Percentiles rank a stretch among this genome's conserved stretches.
Conservation (phyloP, 192 early-diverging fungal genomes). For the Rhizophagus sp. region DNA sequence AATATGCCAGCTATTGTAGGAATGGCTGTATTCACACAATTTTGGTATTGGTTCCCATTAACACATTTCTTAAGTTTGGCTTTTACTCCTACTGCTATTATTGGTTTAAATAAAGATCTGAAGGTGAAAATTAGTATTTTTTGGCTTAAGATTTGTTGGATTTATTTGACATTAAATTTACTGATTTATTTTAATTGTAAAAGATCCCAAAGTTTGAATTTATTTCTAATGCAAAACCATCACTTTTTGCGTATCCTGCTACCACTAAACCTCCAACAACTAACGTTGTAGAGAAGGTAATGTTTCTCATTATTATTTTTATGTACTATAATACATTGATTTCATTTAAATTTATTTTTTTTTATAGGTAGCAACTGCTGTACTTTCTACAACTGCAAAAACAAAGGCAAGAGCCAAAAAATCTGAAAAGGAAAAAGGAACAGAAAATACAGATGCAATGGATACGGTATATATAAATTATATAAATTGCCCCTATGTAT, state of each 20-base stretch:
- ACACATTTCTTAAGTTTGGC: conserved; percentile 94
- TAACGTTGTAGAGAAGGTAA: conserved; percentile 77
- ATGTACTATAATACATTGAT: background rate
- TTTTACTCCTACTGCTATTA: conserved; percentile 93
- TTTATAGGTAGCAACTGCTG: conserved; percentile 81
- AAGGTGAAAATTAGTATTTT: conserved; percentile 41
- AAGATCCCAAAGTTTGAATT: conserved; percentile 85
- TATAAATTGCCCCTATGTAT: background rate
- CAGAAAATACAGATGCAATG: conserved; percentile 45
- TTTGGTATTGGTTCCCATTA: conserved; percentile 99
- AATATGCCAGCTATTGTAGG: conserved; percentile 98
- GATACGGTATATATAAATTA: conserved; percentile 40
- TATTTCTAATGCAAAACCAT: conserved; percentile 81
- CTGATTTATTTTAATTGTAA: background rate
- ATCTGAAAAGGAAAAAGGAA: conserved; percentile 72
- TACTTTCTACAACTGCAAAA: conserved; percentile 95
- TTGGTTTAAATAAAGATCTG: conserved; percentile 90
- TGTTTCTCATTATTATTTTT: background rate
- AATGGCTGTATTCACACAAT: conserved; percentile 97
- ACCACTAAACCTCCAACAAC: conserved; percentile 78
- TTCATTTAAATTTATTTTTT: background rate
- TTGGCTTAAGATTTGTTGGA: background rate
- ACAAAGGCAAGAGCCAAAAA: conserved; percentile 84
- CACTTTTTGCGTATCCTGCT: conserved; percentile 92
- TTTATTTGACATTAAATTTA: background rate